Evolutionary conservation across 345 rosid genomes (phyloP), one percentile per base, ranked within the genome.

Genomic region (Moricandia arvensis): DNA sequence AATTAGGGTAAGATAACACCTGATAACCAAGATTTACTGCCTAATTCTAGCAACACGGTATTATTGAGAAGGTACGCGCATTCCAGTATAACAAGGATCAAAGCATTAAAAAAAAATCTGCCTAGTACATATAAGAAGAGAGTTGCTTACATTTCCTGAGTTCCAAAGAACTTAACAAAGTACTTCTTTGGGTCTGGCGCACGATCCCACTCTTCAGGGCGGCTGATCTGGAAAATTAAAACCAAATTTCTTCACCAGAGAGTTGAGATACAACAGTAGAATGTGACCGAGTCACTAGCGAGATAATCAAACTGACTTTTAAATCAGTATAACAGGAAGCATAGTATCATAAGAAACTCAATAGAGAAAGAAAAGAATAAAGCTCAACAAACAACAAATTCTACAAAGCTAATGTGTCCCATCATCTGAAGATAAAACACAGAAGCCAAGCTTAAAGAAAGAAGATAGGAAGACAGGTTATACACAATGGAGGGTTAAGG

Each of bases 161-260:
- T 95, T 79, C 99, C 98, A 75, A 90, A 95, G 85, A 95, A 95
- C 38, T 86, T 83, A 73, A 92, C 97, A 81, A 95, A 95, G 74
- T 86, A 81, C 81, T 92, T 95, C 84, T 87, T 92, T 45, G 96
- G 87, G 72, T 95, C 98, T 55, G 88, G 89, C 17, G 72, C 80
- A 74, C 78, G 85, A 38, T 89, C 79, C 90, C 90, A 92, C 54
- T 92, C 97, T 81, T 95, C 96, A 69, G 97, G 93, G 62, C 82
- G 88, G 79, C 97, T 80, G 65, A 95, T 81, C 99, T 95, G 94
- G 94, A 82, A 87, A 85, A 69, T 12, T 43, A 31, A 59, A 63
- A 82, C 76, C 69, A 83, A 21, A 76, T 8, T 59, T 80, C 30
- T 47, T 68, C 55, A 68, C 33, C 59, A 55, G 47, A n/a, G n/a